Percentiles rank a stretch among this genome's conserved stretches.
phyloP scores from a whole-genome alignment of 257 asterid genomes.

The Gynochthodes officinalis region DNA sequence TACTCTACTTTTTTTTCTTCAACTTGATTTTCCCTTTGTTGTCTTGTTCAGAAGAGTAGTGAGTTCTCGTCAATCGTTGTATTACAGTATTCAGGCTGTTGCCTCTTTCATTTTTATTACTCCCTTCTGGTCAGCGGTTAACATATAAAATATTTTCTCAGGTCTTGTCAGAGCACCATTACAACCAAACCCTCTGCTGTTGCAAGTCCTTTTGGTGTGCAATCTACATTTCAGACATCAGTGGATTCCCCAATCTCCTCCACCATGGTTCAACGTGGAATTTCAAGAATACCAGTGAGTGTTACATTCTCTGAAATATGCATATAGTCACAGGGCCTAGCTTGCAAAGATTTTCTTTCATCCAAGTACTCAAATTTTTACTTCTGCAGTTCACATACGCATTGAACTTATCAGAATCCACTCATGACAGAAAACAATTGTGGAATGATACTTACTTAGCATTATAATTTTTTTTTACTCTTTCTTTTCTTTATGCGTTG shows the following conservation, averaged over 20 bases:
- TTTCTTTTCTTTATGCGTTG: not conserved
- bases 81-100: not conserved
- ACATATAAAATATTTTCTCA: slow-evolving; percentile 11
- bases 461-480: not conserved
- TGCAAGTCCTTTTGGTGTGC: slow-evolving; percentile 20
- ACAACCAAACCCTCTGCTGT: slow-evolving; percentile 5
- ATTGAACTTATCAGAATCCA: not conserved
- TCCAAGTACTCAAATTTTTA: not conserved
- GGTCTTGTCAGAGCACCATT: slow-evolving; percentile 17
- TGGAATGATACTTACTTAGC: not conserved
- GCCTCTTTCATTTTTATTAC: not conserved
- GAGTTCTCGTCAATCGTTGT: not conserved
- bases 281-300: slow-evolving; percentile 37
- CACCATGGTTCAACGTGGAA: slow-evolving; percentile 27
- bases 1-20: not conserved
- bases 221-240: slow-evolving; percentile 15
- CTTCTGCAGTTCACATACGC: not conserved
- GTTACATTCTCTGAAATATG: slow-evolving; percentile 9
- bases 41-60: not conserved
- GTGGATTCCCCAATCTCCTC: slow-evolving; percentile 1
- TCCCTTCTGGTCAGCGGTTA: not conserved
- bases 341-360: not conserved
- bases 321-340: not conserved
- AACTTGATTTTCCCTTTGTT: not conserved
- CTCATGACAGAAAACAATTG: too few species aligned